These are phyloP conservation scores for Celoporthe dispersa DNA, from an alignment of 2,329 filamentous ascomycete genomes.

Conservation along the genomic window DNA sequence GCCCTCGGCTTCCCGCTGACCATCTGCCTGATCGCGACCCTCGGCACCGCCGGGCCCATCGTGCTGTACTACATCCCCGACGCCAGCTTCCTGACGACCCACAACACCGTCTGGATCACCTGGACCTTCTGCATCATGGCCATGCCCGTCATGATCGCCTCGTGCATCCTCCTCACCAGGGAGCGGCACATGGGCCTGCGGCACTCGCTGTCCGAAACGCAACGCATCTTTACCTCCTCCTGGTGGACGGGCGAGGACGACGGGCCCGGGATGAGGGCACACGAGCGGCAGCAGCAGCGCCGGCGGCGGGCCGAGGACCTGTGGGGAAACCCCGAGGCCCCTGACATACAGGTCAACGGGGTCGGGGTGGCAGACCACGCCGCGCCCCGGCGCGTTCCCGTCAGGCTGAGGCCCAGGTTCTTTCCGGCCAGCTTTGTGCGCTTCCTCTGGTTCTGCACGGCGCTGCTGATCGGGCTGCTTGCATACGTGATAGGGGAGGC, in stretches of 20 bases:
- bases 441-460: slow-evolving; percentile 72
- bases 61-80: slow-evolving; percentile 61
- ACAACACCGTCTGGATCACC: slow-evolving; percentile 71
- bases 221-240: slow-evolving; percentile 68
- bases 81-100: slow-evolving; percentile 57
- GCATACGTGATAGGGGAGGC: slow-evolving; percentile 71
- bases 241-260: slow-evolving; percentile 67
- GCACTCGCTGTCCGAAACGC: slow-evolving; percentile 66
- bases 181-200: slow-evolving; percentile 66
- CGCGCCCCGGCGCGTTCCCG: slow-evolving; percentile 36
- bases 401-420: slow-evolving; percentile 57
- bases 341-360: slow-evolving; percentile 18
- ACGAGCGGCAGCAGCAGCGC: slow-evolving; percentile 32
- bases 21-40: slow-evolving; percentile 61
- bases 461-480: slow-evolving; percentile 64
- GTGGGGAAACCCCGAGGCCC: slow-evolving; percentile 36
- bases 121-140: slow-evolving; percentile 75
- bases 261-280: slow-evolving; percentile 46
- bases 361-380: slow-evolving; percentile 29
- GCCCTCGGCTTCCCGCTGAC: slow-evolving; percentile 68
- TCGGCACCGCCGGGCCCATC: slow-evolving; percentile 64
- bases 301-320: slow-evolving; percentile 44
- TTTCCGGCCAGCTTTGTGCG: slow-evolving; percentile 69
- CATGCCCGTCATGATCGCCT: slow-evolving; percentile 68
- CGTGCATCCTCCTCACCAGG: slow-evolving; percentile 65